Conservation (phyloP, 148 eudicot genomes). For the Diospyros lotus region DNA sequence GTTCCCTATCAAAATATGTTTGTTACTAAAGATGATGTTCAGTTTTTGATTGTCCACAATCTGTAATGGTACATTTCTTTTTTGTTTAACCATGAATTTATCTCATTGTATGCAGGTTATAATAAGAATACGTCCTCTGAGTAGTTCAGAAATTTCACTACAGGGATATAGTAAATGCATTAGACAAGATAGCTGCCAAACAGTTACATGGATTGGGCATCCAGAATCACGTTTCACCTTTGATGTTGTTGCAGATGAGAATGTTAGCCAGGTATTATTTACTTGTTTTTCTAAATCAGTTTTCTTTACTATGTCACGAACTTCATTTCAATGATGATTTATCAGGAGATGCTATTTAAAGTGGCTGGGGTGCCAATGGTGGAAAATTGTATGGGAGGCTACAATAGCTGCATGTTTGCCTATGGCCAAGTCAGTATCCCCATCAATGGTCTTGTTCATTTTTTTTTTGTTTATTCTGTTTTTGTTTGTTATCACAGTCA, state of each 20-base stretch:
- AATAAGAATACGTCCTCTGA: conserved; percentile 83
- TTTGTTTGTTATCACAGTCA: too few species aligned
- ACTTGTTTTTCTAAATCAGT: not conserved
- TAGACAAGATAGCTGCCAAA: conserved; percentile 83
- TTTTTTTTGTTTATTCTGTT: too few species aligned
- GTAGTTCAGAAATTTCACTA: conserved; percentile 67
- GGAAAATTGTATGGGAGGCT: conserved; percentile 89
- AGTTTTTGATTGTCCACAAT: not conserved
- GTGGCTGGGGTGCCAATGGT: conserved; percentile 99
- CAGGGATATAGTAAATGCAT: conserved; percentile 78
- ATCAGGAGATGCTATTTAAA: conserved; percentile 85
- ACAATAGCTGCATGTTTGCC: conserved; percentile 99
- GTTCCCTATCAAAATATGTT: not conserved
- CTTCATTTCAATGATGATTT: conserved; percentile 13
- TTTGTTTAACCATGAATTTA: not conserved
- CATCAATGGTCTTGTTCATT: not conserved
- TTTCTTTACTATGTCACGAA: not conserved
- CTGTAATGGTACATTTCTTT: not conserved
- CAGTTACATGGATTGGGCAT: conserved; percentile 93
- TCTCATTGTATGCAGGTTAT: conserved; percentile 54
- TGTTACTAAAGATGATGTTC: not conserved
- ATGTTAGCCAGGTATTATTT: conserved; percentile 69
- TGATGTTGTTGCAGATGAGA: conserved; percentile 92
- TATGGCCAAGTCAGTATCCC: conserved; percentile 81
- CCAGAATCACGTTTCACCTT: conserved; percentile 98